Percentiles rank a stretch among this genome's conserved stretches.
phyloP scores from a whole-genome alignment of 495 filamentous ascomycete species.

The Cryomyces minteri region DNA sequence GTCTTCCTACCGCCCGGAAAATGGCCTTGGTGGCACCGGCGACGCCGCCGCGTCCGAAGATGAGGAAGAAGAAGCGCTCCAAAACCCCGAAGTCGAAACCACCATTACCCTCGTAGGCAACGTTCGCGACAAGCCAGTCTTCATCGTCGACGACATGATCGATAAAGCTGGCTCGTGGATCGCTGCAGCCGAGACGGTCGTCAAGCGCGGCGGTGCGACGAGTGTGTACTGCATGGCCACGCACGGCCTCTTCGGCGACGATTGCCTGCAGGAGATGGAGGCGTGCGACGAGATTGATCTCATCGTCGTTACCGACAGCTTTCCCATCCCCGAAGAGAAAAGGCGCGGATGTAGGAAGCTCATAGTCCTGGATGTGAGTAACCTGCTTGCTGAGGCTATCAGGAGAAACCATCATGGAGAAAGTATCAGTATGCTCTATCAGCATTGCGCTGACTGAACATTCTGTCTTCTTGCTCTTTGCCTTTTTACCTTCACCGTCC shows the following conservation, averaged over 20 bases:
- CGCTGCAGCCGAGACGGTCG: constrained; percentile 92
- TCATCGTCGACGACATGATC: constrained; percentile 98
- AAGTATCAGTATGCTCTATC: constrained; percentile 29
- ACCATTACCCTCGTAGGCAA: constrained; percentile 94
- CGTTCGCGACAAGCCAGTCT: constrained; percentile 65
- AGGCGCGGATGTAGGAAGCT: constrained; percentile 59
- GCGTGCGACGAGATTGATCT: constrained; percentile 78
- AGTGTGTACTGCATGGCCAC: constrained; percentile 97
- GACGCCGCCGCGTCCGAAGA: constrained; percentile 68
- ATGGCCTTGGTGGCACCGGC: constrained; percentile 64
- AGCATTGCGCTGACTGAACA: constrained; percentile 12
- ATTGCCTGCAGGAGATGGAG: constrained; percentile 80
- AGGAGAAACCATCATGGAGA: constrained; percentile 83
- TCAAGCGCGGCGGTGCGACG: constrained; percentile 78
- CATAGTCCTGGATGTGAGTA: constrained; percentile 72
- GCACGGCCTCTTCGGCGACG: constrained; percentile 80
- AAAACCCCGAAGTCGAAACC: constrained; percentile 60
- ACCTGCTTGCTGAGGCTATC: constrained; percentile 78
- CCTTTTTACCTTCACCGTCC: not conserved
- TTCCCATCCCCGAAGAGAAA: constrained; percentile 65
- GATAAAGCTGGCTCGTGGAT: constrained; percentile 96
- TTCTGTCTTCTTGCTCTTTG: not conserved
- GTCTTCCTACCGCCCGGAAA: constrained; percentile 33
- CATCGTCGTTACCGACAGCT: constrained; percentile 93
- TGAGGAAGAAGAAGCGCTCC: constrained; percentile 68